Base-by-base conservation (phyloP, 768 basidiomycete species). In the Paxillus ammoniavirescens region DNA sequence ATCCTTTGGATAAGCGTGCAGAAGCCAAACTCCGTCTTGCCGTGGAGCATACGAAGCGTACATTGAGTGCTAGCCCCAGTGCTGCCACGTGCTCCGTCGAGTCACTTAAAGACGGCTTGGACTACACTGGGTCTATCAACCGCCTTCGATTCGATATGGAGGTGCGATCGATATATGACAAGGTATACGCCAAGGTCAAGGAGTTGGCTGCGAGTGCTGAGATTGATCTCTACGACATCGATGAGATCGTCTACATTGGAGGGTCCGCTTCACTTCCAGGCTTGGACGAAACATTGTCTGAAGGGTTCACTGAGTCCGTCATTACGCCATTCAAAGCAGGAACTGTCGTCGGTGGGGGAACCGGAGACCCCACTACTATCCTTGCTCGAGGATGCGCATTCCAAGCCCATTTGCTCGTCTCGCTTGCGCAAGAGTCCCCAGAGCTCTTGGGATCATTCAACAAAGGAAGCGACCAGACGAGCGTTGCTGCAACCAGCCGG, bases 41-140 rank as follows among this genome's bases (percentile, higher is more conserved):
- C 7, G 83, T 97, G 51, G 94, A 98, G 67, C 89, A 93, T 68
- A 96, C 93, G 28, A 99, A 98, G 74, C 85, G 94, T 59, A 93
- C 93, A 0, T 78, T 98, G 59, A 87, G 85, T 48, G 95, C 96
- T 0, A 88, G 87, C 4, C 81, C 87, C 3, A 88, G 89, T 13
- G 91, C 93, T 1, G 94, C 93, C 2, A 90, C 91, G 1, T 92
- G 93, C 72, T 89, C 90, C 14, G 90, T 99, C 59, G 94, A 97
- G 72, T 91, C 89, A 0, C 80, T 99, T 61, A 96, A 95, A 70
- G 94, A 96, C 53, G 96, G 95, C 1, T 66, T 91, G 36, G 96
- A 99, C 72, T 93, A 87, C 65, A 93, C 90, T 4, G 87, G 84
- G 8, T 78, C 82, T 9, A 79, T 85, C 65, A 83, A 80, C 55